Conservation (phyloP, 768 basidiomycete species). For the Boletus subcaerulescens region DNA sequence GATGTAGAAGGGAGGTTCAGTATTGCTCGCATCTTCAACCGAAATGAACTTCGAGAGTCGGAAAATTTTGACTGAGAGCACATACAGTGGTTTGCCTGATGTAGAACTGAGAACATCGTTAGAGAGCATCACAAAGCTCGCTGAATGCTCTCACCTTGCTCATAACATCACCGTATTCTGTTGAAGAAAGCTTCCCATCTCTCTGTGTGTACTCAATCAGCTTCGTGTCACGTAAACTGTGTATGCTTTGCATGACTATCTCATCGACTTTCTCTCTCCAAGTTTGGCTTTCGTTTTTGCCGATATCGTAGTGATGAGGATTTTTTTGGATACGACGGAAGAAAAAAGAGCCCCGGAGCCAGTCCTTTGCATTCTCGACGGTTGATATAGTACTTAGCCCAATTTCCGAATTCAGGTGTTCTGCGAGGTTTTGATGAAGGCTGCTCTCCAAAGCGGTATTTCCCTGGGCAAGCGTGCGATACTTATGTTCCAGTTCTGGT, state of each 20-base stretch:
- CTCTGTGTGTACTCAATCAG: conserved; percentile 49
- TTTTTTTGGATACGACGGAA: conserved; percentile 85
- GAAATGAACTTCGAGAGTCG: neutral
- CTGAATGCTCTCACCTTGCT: conserved; percentile 57
- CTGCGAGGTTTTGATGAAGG: conserved; percentile 77
- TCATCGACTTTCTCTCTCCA: conserved; percentile 74
- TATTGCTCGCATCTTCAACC: conserved; percentile 62
- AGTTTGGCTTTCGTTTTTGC: conserved; percentile 50
- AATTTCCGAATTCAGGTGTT: conserved; percentile 95
- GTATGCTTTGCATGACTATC: conserved; percentile 66
- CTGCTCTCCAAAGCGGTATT: conserved; percentile 81
- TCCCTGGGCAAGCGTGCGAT: conserved; percentile 64
- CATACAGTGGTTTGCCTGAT: conserved; percentile 66
- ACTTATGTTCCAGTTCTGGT: conserved; percentile 65
- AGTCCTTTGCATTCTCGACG: conserved; percentile 67
- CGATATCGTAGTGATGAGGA: conserved; percentile 69
- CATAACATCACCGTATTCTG: conserved; percentile 84
- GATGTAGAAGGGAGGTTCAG: conserved; percentile 55
- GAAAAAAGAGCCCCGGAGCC: conserved; percentile 85
- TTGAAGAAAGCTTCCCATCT: conserved; percentile 51
- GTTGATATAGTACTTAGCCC: conserved; percentile 79
- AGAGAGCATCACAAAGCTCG: neutral
- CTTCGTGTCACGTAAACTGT: conserved; percentile 55
- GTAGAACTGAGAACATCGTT: conserved; percentile 55
- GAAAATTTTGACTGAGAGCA: neutral